These are phyloP conservation scores for Vanderwaltozyma tropicalis DNA, from an alignment of 805 yeast species.

Conservation along the genomic window DNA sequence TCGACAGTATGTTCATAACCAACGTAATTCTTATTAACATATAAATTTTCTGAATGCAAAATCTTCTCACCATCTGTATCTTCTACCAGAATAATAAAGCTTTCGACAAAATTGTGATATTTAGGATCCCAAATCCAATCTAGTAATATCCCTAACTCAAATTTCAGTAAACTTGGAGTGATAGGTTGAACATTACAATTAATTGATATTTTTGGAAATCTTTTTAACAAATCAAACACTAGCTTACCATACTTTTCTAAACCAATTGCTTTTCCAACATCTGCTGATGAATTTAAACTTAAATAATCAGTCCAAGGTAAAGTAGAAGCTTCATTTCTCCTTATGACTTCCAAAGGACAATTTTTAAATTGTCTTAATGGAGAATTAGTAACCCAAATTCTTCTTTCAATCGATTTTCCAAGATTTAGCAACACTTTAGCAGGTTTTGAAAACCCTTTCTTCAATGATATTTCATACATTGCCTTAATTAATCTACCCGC, in stretches of 20 bases:
- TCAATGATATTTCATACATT: constrained; percentile 62
- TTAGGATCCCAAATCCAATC: constrained; percentile 67
- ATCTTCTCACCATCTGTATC: constrained; percentile 75
- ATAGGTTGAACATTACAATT: constrained; percentile 65
- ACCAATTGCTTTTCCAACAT: constrained; percentile 71
- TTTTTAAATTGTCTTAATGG: constrained; percentile 75
- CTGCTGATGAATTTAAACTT: constrained; percentile 52
- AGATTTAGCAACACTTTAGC: constrained; percentile 49
- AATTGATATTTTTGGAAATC: constrained; percentile 62
- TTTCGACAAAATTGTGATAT: constrained; percentile 55
- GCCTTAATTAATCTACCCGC: constrained; percentile 87
- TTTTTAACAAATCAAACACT: constrained; percentile 48
- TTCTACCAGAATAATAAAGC: constrained; percentile 64
- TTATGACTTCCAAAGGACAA: constrained; percentile 63
- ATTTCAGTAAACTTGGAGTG: constrained; percentile 52
- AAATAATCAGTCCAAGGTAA: constrained; percentile 76
- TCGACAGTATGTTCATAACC: constrained; percentile 48
- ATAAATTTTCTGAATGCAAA: constrained; percentile 46
- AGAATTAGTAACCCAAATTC: constrained; percentile 77
- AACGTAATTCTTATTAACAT: constrained; percentile 41
- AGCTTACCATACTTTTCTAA: constrained; percentile 54
- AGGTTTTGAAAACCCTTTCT: constrained; percentile 60
- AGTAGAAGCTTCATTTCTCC: constrained; percentile 66
- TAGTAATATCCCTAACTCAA: constrained; percentile 60
- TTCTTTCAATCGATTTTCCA: constrained; percentile 67